Percentiles rank a stretch among this genome's conserved stretches.
phyloP scores from a whole-genome alignment of 176 grass and related monocot species.

The Puya raimondii region DNA sequence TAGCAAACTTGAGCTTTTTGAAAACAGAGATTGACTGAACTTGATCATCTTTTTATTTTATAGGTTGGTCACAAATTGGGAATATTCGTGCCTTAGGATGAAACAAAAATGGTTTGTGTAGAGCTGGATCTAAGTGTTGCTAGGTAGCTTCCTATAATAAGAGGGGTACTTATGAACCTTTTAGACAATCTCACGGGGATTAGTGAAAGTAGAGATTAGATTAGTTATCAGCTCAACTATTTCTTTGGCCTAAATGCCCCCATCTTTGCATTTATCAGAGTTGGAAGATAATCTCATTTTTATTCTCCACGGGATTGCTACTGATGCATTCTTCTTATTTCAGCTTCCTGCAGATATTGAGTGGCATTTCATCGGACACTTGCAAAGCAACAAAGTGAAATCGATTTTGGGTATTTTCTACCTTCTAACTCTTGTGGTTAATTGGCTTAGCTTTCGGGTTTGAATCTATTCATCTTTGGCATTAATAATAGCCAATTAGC shows the following conservation, averaged over 20 bases:
- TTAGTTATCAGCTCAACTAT: too few species aligned
- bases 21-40: too few species aligned
- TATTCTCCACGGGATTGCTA: background rate
- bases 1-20: too few species aligned
- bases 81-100: background rate
- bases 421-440: conserved; percentile 12
- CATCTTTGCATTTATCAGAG: too few species aligned
- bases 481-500: too few species aligned
- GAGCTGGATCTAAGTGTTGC: background rate
- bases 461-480: background rate
- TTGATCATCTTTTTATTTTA: too few species aligned
- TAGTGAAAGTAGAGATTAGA: too few species aligned
- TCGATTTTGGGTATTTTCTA: conserved; percentile 44
- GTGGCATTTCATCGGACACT: conserved; percentile 93
- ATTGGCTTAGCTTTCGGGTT: background rate
- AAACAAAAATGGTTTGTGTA: background rate
- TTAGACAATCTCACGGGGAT: too few species aligned
- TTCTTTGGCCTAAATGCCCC: too few species aligned
- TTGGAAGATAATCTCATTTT: background rate
- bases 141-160: background rate
- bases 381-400: conserved; percentile 93
- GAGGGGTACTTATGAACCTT: too few species aligned
- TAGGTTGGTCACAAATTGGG: background rate
- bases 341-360: conserved; percentile 91
- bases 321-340: conserved; percentile 22